These are phyloP conservation scores for Polyplosphaeria fusca DNA, from an alignment of 495 filamentous ascomycete genomes.

Conservation along the genomic window DNA sequence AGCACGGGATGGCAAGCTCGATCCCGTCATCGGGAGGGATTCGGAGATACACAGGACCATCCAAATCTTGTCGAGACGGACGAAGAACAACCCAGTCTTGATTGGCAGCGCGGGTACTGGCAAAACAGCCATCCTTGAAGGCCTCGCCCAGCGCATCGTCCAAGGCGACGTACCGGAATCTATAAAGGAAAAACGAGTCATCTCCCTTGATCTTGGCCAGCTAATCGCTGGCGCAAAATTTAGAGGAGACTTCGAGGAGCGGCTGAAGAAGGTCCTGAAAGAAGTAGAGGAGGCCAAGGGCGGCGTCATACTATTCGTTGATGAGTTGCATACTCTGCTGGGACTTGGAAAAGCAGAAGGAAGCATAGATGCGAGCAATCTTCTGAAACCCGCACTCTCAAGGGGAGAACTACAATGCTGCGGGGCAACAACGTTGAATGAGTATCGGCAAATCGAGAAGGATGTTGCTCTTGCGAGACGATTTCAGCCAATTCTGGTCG, in stretches of 20 bases:
- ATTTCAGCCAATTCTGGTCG: constrained; percentile 89
- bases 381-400: constrained; percentile 90
- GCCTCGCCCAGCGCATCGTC: constrained; percentile 86
- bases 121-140: constrained; percentile 93
- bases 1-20: constrained; percentile 84
- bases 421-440: constrained; percentile 87
- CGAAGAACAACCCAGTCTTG: constrained; percentile 95
- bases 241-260: constrained; percentile 92
- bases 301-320: constrained; percentile 88
- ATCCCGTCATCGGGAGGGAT: constrained; percentile 92
- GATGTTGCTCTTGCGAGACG: constrained; percentile 88
- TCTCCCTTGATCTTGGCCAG: constrained; percentile 81
- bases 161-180: constrained; percentile 92
- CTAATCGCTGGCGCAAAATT: constrained; percentile 96
- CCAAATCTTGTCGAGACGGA: constrained; percentile 85
- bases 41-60: constrained; percentile 90
- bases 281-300: constrained; percentile 89
- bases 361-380: constrained; percentile 92
- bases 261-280: constrained; percentile 82
- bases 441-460: constrained; percentile 92
- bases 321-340: constrained; percentile 88
- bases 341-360: constrained; percentile 94
- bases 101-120: constrained; percentile 92
- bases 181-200: constrained; percentile 89
- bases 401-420: constrained; percentile 92